Base-by-base conservation (phyloP, 139 green algal genomes). In the Parachlorella kessleri region DNA sequence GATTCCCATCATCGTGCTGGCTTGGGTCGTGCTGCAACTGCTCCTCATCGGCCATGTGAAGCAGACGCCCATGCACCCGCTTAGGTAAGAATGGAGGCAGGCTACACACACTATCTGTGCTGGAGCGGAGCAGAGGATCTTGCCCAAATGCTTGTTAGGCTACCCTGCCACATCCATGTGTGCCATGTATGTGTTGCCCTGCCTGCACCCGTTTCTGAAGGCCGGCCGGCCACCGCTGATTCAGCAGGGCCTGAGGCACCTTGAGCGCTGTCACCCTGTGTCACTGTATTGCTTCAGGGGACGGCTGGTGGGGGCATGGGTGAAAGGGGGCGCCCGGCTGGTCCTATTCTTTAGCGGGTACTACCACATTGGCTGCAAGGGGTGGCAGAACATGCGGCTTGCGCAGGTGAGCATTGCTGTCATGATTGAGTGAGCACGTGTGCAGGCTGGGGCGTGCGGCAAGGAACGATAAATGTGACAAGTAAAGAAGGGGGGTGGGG, bases 21-120 rank as follows among this genome's bases (percentile, higher is more conserved):
- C 42, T n/a, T 88, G 77, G 76, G 35, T 59, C 0, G 37, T 76
- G 14, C 55, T 81, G 2, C 18, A n/a, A 26, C 37, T 88, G 70
- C 69, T 86, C n/a, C 70, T 80, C 14, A 23, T 79, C 35, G 77
- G 77, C 4, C 40, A 70, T n/a, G 54, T 36, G 39, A 64, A 75
- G 39, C 84, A 88, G 53, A 48, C 79, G 26, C 77, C 81, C 3
- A 65, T 86, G 63, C 4, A 37, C 3, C 33, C 30, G 0, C 79
- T 72, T 37, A 71, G 73, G 73, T 64, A 4, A 26, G 73, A 59
- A 59, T 59, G 48, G 14, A 14, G 14, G 14, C 48, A 59, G 14
- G 21, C 14, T 18, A 14, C 48, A 59, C 14, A 28, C 21, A 18
- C 48, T 59, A 14, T 18, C 48, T 28, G 48, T 14, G 21, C 48